These are phyloP conservation scores for Eimeria praecox DNA, from an alignment of 169 alveolate species.

Conservation along the genomic window DNA sequence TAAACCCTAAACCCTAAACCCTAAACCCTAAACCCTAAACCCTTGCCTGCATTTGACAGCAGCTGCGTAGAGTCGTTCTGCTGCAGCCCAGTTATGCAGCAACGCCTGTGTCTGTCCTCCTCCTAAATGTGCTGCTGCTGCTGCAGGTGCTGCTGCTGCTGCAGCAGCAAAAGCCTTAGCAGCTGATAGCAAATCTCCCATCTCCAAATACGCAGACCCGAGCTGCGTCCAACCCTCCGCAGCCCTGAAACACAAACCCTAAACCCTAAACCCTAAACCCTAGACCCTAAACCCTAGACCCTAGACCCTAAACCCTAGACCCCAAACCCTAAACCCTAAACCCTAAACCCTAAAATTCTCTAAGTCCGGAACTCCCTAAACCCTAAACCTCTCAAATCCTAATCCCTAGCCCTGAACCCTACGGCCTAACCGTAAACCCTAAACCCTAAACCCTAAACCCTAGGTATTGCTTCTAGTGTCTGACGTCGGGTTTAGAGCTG, in stretches of 20 bases:
- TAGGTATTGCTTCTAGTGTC: neutral
- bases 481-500: conserved; percentile 12
- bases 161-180: neutral
- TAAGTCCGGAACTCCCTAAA: neutral
- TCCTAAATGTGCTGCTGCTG: conserved; percentile 44
- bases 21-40: neutral
- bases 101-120: conserved; percentile 44
- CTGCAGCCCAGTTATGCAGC: conserved; percentile 49
- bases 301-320: neutral
- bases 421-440: neutral
- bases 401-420: no score
- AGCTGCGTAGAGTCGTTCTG: neutral
- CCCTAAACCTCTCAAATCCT: neutral
- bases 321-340: neutral
- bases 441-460: neutral
- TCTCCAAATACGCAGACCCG: conserved; percentile 21
- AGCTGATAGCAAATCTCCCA: conserved; percentile 13
- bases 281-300: neutral
- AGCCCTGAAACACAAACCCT: conserved; percentile 6
- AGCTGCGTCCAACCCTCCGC: neutral
- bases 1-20: neutral
- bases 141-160: conserved; percentile 36
- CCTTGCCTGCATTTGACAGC: conserved; percentile 35
- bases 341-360: neutral
- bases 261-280: neutral